Base-by-base conservation (phyloP, 768 basidiomycete genomes). In the Termitomyces sp. region DNA sequence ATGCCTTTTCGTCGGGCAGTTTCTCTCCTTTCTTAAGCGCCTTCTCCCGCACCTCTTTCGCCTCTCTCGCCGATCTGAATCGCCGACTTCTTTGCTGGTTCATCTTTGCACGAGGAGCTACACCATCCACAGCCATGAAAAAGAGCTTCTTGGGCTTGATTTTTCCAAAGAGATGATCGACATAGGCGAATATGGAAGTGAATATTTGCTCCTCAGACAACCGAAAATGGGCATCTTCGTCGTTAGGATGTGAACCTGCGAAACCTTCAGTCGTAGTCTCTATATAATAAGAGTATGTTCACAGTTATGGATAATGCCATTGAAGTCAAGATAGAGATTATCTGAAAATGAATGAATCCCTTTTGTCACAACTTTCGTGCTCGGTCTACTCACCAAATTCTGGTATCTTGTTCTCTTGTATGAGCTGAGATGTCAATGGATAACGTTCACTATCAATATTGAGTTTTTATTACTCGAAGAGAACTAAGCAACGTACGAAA, bases 61-160 rank as follows among this genome's bases (percentile, higher is more conserved):
- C 90, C 69, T 98, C 96, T 72, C 89, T 93, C 7, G 95, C 95
- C 0, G 95, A 93, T 54, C 96, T 77, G 75, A 98, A 99, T 45
- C 95, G 84, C 38, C 96, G 78, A 67, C 89, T 87, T 19, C 96
- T 85, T 67, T 98, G 96, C 71, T 98, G 96, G 68, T 99, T 99
- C 96, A 98, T 97, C 80, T 99, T 98, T 34, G 96, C 96, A 45
- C 96, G 77, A 4, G 96, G 96, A 0, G 96, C 96, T 14, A 98
- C 95, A 46, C 96, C 96, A 68, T 98, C 97, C 45, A 99, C 88
- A 24, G 96, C 97, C 90, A 99, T 96, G 71, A 97, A 98, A 71
- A 98, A 98, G 12, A 97, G 75, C 67, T 98, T 97, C 78, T 92
- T 88, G 0, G 97, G 97, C 69, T 95, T 98, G 59, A 99, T 98